Base-by-base conservation (phyloP, 495 filamentous ascomycete genomes). In the Xylaria intraflava region DNA sequence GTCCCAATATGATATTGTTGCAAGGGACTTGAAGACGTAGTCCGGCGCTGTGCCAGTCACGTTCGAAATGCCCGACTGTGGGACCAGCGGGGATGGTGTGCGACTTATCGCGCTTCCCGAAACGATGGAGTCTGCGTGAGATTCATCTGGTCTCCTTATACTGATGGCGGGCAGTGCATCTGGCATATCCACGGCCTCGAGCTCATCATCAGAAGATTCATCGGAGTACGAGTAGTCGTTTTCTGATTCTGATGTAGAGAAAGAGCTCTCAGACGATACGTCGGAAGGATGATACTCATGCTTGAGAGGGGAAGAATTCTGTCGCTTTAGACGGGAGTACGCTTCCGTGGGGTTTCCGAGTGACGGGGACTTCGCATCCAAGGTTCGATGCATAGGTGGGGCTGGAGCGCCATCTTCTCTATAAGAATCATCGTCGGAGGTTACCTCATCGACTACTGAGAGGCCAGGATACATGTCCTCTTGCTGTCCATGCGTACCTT, bases 271-370 rank as follows among this genome's bases (percentile, higher is more conserved):
- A 1, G 75, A 77, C 1, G 74, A 76, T 0, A 68, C 82, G 36
- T 89, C 91, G 1, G 93, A 97, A 2, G 94, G 94, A 58, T 89
- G 87, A 61, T 96, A 99, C 72, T 99, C 90, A 61, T 96, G 93
- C 69, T 99, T 99, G 52, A 99, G 76, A 8, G 94, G 94, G 8
- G 94, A 97, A 4, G 94, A 97, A 23, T 84, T 86, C 6, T 89
- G 80, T 26, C 92, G 78, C 60, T 80, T 85, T 10, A 78, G 66
- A 23, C 71, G 73, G 22, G 64, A 42, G 55, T 64, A 62, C 41
- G 57, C 68, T 43, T 70, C 77, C 49, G 80, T 71, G 4, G 80
- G 72, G 30, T 80, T 80, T 30, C 71, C 67, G 35, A 77, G 78
- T 41, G 72, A 64, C 31, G 65, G 59, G 30, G 70, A 64, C 67